Evolutionary conservation across 2,329 filamentous ascomycete genomes (phyloP).

Genomic region (Exophiala sideris): DNA sequence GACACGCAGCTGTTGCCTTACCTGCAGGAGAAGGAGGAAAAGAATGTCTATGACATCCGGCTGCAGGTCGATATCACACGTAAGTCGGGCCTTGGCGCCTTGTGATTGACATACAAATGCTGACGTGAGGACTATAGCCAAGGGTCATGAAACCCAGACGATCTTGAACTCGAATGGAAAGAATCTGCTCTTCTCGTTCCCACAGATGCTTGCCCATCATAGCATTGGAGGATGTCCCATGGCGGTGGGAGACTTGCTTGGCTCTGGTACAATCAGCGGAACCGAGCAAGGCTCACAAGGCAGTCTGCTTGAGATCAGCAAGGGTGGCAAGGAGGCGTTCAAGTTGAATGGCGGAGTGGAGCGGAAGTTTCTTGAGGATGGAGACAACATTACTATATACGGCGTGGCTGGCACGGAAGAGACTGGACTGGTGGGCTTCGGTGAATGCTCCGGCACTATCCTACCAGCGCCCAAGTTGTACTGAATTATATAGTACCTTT

Average conservation of each 20-base stretch:
- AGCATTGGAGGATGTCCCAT: slow-evolving; percentile 72
- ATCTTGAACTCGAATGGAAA: slow-evolving; percentile 60
- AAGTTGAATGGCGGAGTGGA: slow-evolving; percentile 62
- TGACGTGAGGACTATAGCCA: slow-evolving; percentile 24
- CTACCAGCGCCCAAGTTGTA: slow-evolving; percentile 40
- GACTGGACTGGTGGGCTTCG: slow-evolving; percentile 70
- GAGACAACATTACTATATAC: slow-evolving; percentile 64
- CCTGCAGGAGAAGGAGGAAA: slow-evolving; percentile 57
- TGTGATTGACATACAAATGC: background rate
- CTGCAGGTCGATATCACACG: slow-evolving; percentile 64
- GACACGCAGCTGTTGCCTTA: slow-evolving; percentile 58
- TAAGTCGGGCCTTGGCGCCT: slow-evolving; percentile 33
- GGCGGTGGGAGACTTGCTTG: slow-evolving; percentile 69
- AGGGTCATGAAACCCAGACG: slow-evolving; percentile 52
- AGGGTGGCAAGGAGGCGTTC: slow-evolving; percentile 64
- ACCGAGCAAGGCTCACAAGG: slow-evolving; percentile 57
- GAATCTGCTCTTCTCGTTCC: slow-evolving; percentile 76
- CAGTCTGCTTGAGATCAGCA: slow-evolving; percentile 68
- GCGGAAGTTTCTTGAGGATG: slow-evolving; percentile 69
- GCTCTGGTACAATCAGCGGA: slow-evolving; percentile 76
- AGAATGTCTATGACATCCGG: slow-evolving; percentile 66
- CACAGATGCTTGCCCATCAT: slow-evolving; percentile 79
- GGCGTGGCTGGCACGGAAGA: slow-evolving; percentile 63
- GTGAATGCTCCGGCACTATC: slow-evolving; percentile 66
- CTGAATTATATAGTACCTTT: background rate